Conservation (phyloP, 768 basidiomycete genomes). For the Hericium rajendrae region DNA sequence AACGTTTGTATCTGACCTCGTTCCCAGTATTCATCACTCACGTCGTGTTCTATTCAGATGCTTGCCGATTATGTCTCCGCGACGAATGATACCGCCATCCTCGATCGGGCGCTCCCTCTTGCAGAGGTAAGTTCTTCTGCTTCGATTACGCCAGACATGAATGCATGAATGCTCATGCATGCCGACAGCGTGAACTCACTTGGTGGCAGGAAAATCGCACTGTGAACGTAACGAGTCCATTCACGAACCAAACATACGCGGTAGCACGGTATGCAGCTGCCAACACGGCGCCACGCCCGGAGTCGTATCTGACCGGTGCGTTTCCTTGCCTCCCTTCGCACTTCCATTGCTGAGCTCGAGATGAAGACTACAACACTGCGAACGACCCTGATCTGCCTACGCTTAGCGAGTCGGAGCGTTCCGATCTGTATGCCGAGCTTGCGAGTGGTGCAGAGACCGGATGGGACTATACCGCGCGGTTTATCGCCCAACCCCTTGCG, state of each 20-base stretch:
- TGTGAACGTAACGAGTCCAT: slow-evolving; percentile 56
- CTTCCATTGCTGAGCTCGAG: background rate
- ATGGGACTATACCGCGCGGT: slow-evolving; percentile 34
- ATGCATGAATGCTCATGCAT: background rate
- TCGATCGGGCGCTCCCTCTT: slow-evolving; percentile 72
- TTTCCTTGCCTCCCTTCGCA: background rate
- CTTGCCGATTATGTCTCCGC: slow-evolving; percentile 70
- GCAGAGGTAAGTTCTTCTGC: slow-evolving; percentile 46
- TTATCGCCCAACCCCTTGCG: slow-evolving; percentile 30
- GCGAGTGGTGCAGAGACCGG: slow-evolving; percentile 82
- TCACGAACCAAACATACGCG: slow-evolving; percentile 52
- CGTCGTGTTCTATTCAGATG: slow-evolving; percentile 44
- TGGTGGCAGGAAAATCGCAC: slow-evolving; percentile 82
- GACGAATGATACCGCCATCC: slow-evolving; percentile 65
- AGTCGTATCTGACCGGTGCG: slow-evolving; percentile 62
- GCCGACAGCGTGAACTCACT: slow-evolving; percentile 54
- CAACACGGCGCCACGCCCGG: slow-evolving; percentile 83
- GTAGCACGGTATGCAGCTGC: slow-evolving; percentile 70
- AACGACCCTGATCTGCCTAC: slow-evolving; percentile 49
- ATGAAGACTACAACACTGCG: slow-evolving; percentile 68
- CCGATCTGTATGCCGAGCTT: slow-evolving; percentile 74
- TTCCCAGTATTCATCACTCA: no score
- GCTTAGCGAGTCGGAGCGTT: slow-evolving; percentile 49
- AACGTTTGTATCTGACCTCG: slow-evolving; percentile 34
- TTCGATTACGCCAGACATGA: background rate